These are phyloP conservation scores for Acanthamoeba triangularis DNA, from an alignment of 208 protist genomes.

Conservation along the genomic window DNA sequence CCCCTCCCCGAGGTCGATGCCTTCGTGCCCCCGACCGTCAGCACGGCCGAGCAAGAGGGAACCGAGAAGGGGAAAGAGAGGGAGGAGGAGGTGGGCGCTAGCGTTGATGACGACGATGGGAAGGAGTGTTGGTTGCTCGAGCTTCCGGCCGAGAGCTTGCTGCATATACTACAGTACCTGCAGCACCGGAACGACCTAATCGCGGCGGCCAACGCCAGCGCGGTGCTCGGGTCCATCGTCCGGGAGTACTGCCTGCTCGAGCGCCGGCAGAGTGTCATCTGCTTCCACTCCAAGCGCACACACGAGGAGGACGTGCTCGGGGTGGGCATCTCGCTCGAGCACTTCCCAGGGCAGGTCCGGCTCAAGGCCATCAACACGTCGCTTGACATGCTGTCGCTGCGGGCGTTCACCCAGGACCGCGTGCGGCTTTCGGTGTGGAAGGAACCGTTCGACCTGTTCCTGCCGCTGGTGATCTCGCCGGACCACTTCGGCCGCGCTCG, in stretches of 20 bases:
- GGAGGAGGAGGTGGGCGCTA: not conserved
- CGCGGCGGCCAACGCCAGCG: not conserved
- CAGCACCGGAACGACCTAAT: not conserved
- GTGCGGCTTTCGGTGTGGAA: slow-evolving; percentile 71
- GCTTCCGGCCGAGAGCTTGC: not conserved
- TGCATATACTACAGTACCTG: slow-evolving; percentile 4
- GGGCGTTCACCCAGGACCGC: not conserved
- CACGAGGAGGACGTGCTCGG: slow-evolving; percentile 54
- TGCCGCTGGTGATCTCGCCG: slow-evolving; percentile 16
- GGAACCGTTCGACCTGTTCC: slow-evolving; percentile 20
- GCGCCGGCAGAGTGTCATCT: not conserved
- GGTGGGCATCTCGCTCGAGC: not conserved
- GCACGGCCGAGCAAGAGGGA: not conserved
- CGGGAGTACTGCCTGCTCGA: slow-evolving; percentile 58
- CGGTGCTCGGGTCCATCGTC: not conserved
- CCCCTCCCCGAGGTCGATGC: slow-evolving; percentile 24
- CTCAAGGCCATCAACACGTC: slow-evolving; percentile 4
- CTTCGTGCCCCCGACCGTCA: not conserved
- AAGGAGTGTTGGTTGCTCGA: not conserved
- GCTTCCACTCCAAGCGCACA: slow-evolving; percentile 68
- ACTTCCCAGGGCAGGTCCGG: not conserved
- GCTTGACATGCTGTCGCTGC: slow-evolving; percentile 42
- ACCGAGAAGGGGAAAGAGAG: not conserved
- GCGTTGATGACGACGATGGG: not conserved
- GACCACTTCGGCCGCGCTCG: not conserved